A percentile compares a stretch with the other conserved stretches of the same genome.
phyloP scores from a whole-genome alignment of 345 rosid genomes.

The Hibiscus mutabilis region DNA sequence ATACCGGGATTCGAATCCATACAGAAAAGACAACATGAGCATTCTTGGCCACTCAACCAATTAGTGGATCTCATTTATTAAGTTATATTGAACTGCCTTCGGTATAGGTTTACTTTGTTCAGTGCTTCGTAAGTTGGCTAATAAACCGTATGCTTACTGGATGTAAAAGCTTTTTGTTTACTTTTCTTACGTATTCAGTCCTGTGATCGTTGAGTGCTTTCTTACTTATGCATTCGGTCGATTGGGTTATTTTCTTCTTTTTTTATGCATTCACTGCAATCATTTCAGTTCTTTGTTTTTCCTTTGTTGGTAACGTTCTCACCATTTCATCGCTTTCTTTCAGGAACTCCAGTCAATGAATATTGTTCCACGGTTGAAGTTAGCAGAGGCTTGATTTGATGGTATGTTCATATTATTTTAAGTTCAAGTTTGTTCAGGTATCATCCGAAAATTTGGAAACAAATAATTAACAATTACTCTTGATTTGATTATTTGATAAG shows the following conservation, averaged over 20 bases:
- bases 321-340: neutral
- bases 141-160: neutral
- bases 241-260: neutral
- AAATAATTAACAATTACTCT: no score
- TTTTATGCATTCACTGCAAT: neutral
- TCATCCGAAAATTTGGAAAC: neutral
- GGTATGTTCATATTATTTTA: neutral
- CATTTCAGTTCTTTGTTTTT: neutral
- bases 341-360: slow-evolving; percentile 93
- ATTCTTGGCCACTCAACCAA: no score
- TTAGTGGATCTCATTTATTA: no score
- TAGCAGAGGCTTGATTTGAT: slow-evolving; percentile 42
- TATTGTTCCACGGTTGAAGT: slow-evolving; percentile 56
- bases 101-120: neutral
- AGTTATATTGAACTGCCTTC: no score
- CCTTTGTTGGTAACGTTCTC: neutral
- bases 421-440: neutral
- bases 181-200: neutral
- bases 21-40: no score
- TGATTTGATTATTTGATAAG: no score
- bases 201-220: neutral
- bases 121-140: neutral
- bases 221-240: no score
- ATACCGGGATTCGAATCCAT: no score
- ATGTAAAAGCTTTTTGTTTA: neutral